Base-by-base conservation (phyloP, 257 asterid species). In the Scutellaria barbata region DNA sequence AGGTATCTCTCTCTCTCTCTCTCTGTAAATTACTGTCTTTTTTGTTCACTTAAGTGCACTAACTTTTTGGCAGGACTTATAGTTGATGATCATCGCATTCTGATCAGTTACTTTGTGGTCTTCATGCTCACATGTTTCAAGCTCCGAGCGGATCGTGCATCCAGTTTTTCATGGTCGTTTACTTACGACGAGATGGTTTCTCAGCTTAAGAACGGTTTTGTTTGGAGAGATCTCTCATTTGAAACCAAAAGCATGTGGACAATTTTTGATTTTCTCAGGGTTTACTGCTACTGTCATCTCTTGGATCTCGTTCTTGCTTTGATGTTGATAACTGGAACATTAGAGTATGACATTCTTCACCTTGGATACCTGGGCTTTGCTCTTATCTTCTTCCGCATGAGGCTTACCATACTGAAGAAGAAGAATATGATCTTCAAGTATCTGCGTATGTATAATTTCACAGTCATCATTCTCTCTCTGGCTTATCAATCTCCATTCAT, bases 221-320 rank as follows among this genome's bases (percentile, higher is more conserved):
- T 95, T 72, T 95, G 99, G 99, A 82, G 93, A 64, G 99, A 95
- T 79, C 89, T 95, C 39, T 88, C 98, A 9, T 95, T 95, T 76
- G 99, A 95, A 85, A 95, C 98, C 80, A 95, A 95, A 81, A 78
- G 92, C 95, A 89, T 92, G 98, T 95, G 99, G 99, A 95, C 98
- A 20, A 88, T 95, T 83, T 88, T 95, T 3, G 98, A 92, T 79
- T 95, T 92, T 80, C 60, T 95, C 81, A 89, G 98, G 79, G 94
- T 95, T 56, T 95, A 95, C 85, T 95, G 98, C 90, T 95, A 92
- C 67, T 95, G 99, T 69, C 99, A 95, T 85, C 95, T 95, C 12
- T 68, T 95, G 74, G 99, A 95, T 80, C 88, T 95, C 10, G 98
- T 95, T 50, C 98, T 95, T 66, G 86, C 98, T 40, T 80, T 95